Percentiles rank a stretch among this genome's conserved stretches.
Conservation (phyloP, 768 basidiomycete genomes). For the Mycena latifolia region DNA sequence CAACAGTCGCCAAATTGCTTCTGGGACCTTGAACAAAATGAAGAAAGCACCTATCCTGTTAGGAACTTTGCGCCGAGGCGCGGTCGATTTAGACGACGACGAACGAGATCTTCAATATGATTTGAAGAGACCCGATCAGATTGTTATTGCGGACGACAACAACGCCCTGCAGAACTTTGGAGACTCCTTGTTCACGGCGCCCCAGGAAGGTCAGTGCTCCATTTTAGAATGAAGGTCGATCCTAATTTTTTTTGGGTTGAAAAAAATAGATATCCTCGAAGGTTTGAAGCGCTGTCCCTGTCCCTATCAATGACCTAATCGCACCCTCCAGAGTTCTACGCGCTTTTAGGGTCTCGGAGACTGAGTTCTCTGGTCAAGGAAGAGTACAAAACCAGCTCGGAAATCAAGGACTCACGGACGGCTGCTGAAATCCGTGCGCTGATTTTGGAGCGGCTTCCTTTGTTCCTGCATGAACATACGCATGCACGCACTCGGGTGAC, state of each 20-base stretch:
- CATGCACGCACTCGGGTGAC: conserved; percentile 73
- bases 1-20: conserved; percentile 70
- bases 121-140: conserved; percentile 74
- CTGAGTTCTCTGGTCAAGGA: conserved; percentile 83
- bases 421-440: conserved; percentile 68
- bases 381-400: conserved; percentile 73
- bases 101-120: conserved; percentile 72
- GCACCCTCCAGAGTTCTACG: conserved; percentile 72
- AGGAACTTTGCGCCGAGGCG: conserved; percentile 71
- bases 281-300: conserved; percentile 50
- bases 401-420: conserved; percentile 60
- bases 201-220: conserved; percentile 69
- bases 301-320: too few relatives aligned
- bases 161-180: conserved; percentile 80
- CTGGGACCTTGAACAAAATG: conserved; percentile 72
- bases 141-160: conserved; percentile 90
- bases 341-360: conserved; percentile 77
- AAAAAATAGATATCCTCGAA: conserved; percentile 77
- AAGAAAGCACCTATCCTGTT: conserved; percentile 79
- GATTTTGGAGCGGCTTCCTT: conserved; percentile 85
- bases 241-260: neutral
- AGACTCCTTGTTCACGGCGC: conserved; percentile 79
- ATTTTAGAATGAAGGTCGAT: neutral
- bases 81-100: conserved; percentile 42
- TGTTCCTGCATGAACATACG: conserved; percentile 93